Conservation (phyloP, 441 rosid species). For the Kokia cookei region DNA sequence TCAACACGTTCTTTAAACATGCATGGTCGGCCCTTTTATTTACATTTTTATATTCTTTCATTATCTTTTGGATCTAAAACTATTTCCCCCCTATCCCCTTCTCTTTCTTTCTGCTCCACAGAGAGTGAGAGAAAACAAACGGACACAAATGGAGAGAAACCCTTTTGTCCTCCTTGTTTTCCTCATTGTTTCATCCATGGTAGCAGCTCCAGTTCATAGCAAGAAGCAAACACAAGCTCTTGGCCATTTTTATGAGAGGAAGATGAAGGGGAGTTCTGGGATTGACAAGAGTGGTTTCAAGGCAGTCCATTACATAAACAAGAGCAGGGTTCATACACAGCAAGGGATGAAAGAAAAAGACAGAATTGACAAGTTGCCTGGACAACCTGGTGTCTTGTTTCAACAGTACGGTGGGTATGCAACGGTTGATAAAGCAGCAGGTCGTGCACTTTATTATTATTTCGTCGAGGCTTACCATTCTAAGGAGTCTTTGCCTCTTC, state of each 20-base stretch:
- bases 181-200: slow-evolving; percentile 19
- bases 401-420: slow-evolving; percentile 74
- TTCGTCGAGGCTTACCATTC: slow-evolving; percentile 49
- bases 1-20: background rate
- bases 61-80: background rate
- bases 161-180: slow-evolving; percentile 8
- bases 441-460: slow-evolving; percentile 66
- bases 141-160: slow-evolving; percentile 16
- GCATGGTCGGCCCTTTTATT: background rate
- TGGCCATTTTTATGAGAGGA: slow-evolving; percentile 31
- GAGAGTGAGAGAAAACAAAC: background rate
- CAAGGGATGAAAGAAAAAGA: slow-evolving; percentile 49
- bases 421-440: slow-evolving; percentile 53
- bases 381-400: slow-evolving; percentile 58
- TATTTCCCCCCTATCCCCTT: background rate
- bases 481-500: slow-evolving; percentile 55
- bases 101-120: background rate
- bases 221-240: slow-evolving; percentile 40
- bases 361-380: slow-evolving; percentile 50
- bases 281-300: slow-evolving; percentile 28
- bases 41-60: background rate
- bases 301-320: slow-evolving; percentile 17
- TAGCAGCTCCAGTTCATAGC: slow-evolving; percentile 20
- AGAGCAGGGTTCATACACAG: slow-evolving; percentile 14
- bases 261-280: slow-evolving; percentile 22